Conservation (phyloP, 345 rosid genomes). For the Diplotaxis tenuifolia region DNA sequence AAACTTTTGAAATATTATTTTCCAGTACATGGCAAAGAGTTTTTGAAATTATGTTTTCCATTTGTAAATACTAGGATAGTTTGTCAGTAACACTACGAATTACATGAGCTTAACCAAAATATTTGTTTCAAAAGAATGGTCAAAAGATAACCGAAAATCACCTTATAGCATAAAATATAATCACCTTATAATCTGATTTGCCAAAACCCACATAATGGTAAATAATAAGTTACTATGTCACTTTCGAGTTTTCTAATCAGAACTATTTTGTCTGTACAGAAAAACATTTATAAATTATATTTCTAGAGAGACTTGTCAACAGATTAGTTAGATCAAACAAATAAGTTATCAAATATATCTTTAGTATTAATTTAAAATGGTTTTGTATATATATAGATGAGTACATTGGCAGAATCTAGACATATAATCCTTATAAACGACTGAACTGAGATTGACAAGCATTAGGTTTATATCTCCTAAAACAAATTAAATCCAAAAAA, state of each 20-base stretch:
- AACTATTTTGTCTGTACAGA: background rate
- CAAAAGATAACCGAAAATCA: background rate
- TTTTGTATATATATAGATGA: background rate
- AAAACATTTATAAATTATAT: background rate
- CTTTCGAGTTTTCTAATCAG: background rate
- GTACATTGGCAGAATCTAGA: background rate
- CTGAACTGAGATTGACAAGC: background rate
- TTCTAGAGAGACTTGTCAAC: too few species aligned
- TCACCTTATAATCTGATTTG: background rate
- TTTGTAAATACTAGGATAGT: background rate
- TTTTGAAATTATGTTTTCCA: background rate
- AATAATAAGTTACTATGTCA: conserved; percentile 4
- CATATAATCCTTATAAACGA: background rate
- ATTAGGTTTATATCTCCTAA: background rate
- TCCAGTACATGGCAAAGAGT: background rate
- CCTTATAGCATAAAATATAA: background rate
- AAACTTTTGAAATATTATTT: background rate
- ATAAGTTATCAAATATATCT: background rate
- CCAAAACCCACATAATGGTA: background rate
- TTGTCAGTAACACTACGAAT: background rate
- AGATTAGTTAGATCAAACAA: too few species aligned
- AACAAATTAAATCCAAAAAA: background rate
- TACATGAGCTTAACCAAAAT: background rate
- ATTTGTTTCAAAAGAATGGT: background rate
- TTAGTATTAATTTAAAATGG: background rate